These are phyloP conservation scores for Kalaharituber pfeilii DNA, from an alignment of 2,329 filamentous ascomycete genomes.

Conservation along the genomic window DNA sequence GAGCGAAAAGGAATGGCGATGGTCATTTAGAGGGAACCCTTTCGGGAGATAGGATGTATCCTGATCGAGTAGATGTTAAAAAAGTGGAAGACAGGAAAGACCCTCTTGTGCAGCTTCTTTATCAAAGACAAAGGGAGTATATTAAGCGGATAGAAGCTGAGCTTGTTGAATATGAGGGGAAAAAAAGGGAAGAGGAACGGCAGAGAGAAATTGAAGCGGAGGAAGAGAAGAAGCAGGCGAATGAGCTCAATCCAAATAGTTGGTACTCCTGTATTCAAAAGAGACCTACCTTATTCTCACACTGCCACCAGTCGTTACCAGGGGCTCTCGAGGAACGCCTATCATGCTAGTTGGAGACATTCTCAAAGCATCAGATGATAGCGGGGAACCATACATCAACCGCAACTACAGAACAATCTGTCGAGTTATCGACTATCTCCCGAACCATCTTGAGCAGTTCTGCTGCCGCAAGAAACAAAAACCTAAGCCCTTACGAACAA, in stretches of 20 bases:
- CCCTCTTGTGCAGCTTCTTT: conserved; percentile 7
- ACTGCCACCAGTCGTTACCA: neutral
- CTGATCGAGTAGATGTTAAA: conserved; percentile 6
- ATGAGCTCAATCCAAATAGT: conserved; percentile 10
- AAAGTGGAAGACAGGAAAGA: conserved; percentile 11
- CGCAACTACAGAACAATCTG: conserved; percentile 13
- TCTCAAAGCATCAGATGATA: neutral
- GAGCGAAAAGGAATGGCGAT: conserved; percentile 14
- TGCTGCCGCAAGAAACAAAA: conserved; percentile 8
- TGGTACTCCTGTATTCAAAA: neutral
- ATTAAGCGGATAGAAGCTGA: conserved; percentile 8
- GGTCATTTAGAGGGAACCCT: conserved; percentile 14
- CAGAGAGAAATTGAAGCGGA: neutral
- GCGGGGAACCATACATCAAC: conserved; percentile 11
- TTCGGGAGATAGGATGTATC: conserved; percentile 13
- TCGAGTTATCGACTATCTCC: conserved; percentile 17
- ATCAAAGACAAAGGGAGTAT: conserved; percentile 11
- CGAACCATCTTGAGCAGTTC: conserved; percentile 16
- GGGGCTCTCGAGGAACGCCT: neutral
- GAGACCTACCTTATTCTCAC: neutral
- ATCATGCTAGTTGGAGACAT: conserved; percentile 13
- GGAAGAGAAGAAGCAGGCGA: neutral
- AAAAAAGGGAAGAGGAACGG: conserved; percentile 2
- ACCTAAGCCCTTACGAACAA: neutral
- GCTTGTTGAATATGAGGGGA: conserved; percentile 1